These are phyloP conservation scores for Lodderomyces margitis DNA, from an alignment of 1,139 yeast species.

Conservation along the genomic window DNA sequence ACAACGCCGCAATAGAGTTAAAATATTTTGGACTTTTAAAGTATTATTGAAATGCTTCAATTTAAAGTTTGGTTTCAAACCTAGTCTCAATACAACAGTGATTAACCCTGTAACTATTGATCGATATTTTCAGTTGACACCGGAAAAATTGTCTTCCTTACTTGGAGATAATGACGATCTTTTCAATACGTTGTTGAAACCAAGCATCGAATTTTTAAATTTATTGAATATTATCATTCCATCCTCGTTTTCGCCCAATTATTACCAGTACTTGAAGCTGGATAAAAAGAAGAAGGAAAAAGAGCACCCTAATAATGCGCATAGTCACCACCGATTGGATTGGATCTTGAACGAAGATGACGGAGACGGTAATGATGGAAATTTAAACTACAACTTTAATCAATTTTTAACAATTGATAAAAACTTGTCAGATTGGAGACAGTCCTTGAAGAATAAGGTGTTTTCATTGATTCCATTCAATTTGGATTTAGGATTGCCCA, in stretches of 20 bases:
- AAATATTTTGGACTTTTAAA: slow-evolving; percentile 60
- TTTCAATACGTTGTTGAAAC: slow-evolving; percentile 39
- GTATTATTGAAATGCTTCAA: slow-evolving; percentile 52
- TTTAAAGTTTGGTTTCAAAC: slow-evolving; percentile 49
- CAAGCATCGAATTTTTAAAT: slow-evolving; percentile 47
- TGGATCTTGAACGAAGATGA: slow-evolving; percentile 51
- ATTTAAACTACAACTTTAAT: slow-evolving; percentile 45
- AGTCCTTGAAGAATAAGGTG: slow-evolving; percentile 31
- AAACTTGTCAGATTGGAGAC: slow-evolving; percentile 45
- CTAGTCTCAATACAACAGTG: slow-evolving; percentile 47
- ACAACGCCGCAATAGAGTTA: slow-evolving; percentile 51
- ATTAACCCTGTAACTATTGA: slow-evolving; percentile 52
- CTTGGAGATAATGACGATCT: slow-evolving; percentile 33
- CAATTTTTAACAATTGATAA: slow-evolving; percentile 47
- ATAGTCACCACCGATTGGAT: slow-evolving; percentile 31
- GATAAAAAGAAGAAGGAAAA: slow-evolving; percentile 17
- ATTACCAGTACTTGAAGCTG: slow-evolving; percentile 44
- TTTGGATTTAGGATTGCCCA: slow-evolving; percentile 35
- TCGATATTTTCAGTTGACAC: slow-evolving; percentile 47
- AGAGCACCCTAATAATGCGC: slow-evolving; percentile 19
- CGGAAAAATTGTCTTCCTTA: slow-evolving; percentile 42
- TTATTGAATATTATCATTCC: slow-evolving; percentile 48
- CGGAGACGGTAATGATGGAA: slow-evolving; percentile 53
- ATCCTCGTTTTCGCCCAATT: slow-evolving; percentile 49
- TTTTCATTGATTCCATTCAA: slow-evolving; percentile 33